Conservation (phyloP, 2,329 filamentous ascomycete genomes). For the Huntiella decipiens region DNA sequence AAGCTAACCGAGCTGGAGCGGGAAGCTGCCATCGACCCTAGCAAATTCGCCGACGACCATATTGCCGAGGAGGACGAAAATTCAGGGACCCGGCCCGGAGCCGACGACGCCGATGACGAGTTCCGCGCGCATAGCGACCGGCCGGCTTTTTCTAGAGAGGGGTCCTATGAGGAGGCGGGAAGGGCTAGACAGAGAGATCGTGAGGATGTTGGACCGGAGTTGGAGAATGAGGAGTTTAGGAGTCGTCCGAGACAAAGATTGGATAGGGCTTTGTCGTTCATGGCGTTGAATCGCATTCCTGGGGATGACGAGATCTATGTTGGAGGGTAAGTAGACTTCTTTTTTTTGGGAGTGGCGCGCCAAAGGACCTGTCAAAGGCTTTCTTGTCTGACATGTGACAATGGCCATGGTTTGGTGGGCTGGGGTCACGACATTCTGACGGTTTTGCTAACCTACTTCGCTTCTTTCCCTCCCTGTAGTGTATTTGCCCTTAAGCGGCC, state of each 20-base stretch:
- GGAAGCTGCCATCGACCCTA: conserved; percentile 8
- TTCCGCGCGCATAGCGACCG: neutral
- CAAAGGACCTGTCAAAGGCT: neutral
- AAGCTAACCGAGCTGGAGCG: conserved; percentile 10
- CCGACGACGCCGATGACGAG: neutral
- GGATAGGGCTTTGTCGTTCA: conserved; percentile 13
- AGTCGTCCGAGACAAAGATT: conserved; percentile 7
- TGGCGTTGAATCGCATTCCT: conserved; percentile 25
- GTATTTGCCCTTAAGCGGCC: conserved; percentile 61
- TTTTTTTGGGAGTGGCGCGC: neutral
- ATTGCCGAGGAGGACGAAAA: neutral
- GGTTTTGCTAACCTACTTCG: neutral
- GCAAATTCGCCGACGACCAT: conserved; percentile 3
- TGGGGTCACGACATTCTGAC: too few relatives aligned
- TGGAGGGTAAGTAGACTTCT: conserved; percentile 19
- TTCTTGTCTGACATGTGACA: too few relatives aligned
- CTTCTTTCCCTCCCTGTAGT: conserved; percentile 24
- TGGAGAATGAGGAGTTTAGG: conserved; percentile 8
- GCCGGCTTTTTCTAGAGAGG: neutral
- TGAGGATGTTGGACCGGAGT: neutral
- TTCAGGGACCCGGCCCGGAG: too few relatives aligned
- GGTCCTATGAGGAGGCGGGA: neutral
- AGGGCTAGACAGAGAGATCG: neutral
- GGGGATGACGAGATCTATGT: conserved; percentile 24
- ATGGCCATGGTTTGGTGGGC: too few relatives aligned